phyloP scores from a whole-genome alignment of 768 basidiomycete genomes.

The Boletus tylopilopsis region DNA sequence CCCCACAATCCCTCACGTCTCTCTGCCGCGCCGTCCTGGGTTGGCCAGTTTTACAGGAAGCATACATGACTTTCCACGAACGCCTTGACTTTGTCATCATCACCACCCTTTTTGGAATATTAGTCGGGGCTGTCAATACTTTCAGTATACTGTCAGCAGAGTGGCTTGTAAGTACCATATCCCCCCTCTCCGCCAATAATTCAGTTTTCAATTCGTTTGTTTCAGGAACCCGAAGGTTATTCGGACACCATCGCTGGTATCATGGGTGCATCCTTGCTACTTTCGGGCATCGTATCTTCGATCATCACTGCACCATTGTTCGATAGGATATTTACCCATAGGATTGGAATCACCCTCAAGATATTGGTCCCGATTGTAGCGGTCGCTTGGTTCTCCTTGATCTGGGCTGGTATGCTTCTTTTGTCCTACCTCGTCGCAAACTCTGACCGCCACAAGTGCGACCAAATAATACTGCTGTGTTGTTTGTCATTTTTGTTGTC shows the following conservation, averaged over 20 bases:
- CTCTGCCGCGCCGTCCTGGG: conserved; percentile 55
- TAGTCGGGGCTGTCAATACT: conserved; percentile 61
- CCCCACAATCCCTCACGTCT: conserved; percentile 49
- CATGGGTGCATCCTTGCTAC: conserved; percentile 63
- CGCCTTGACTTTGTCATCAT: conserved; percentile 68
- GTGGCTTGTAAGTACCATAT: conserved; percentile 50
- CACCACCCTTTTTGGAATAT: conserved; percentile 54
- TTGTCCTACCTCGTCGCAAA: background rate
- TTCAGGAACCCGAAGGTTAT: conserved; percentile 71
- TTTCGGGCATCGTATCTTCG: conserved; percentile 69
- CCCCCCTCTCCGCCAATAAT: background rate
- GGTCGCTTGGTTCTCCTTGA: conserved; percentile 63
- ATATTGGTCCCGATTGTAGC: conserved; percentile 59
- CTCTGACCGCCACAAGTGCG: conserved; percentile 41
- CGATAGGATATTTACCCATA: conserved; percentile 78
- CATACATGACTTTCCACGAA: conserved; percentile 61
- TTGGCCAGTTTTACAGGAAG: conserved; percentile 34
- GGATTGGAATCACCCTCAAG: conserved; percentile 58
- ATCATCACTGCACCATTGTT: conserved; percentile 69
- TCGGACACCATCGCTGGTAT: conserved; percentile 61
- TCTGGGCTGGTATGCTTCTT: conserved; percentile 67
- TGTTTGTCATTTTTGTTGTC: conserved; percentile 66
- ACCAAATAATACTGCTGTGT: conserved; percentile 52
- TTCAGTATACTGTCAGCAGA: conserved; percentile 67
- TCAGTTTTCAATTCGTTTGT: background rate